Evolutionary conservation across 768 basidiomycete species (phyloP).

Genomic region (Dictyophora rubrovolvata): DNA sequence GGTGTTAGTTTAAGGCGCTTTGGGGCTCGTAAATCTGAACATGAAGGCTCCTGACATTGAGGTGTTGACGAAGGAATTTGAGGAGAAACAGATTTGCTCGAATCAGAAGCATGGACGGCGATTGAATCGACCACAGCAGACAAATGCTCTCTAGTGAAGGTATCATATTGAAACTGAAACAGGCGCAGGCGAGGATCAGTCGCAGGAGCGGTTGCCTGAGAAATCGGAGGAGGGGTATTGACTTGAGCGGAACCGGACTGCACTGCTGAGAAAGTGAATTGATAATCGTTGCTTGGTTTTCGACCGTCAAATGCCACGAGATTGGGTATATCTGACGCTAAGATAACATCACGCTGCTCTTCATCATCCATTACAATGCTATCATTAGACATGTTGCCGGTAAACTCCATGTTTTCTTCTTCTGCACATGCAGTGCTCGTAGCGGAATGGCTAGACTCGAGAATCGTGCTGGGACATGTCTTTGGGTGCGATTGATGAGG

Average conservation of each 20-base stretch:
- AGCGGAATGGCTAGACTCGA: background rate
- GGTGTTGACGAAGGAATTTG: conserved; percentile 30
- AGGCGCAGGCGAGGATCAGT: conserved; percentile 74
- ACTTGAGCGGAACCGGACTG: conserved; percentile 14
- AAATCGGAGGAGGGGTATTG: conserved; percentile 15
- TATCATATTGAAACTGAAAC: conserved; percentile 94
- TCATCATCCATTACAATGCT: conserved; percentile 5
- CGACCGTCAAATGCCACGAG: conserved; percentile 30
- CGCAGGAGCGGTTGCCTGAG: conserved; percentile 18
- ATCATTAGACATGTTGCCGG: background rate
- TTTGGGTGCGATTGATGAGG: conserved; percentile 32
- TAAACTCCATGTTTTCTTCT: background rate
- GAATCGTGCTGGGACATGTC: conserved; percentile 8
- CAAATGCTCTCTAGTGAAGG: conserved; percentile 88
- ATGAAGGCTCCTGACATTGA: conserved; percentile 37
- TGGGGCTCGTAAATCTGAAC: conserved; percentile 48
- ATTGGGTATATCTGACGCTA: conserved; percentile 42
- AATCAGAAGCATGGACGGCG: conserved; percentile 58
- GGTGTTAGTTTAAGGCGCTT: conserved; percentile 78
- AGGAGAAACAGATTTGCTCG: conserved; percentile 25
- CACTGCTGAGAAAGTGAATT: conserved; percentile 71
- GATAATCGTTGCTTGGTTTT: conserved; percentile 40
- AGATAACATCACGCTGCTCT: conserved; percentile 29
- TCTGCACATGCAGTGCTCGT: background rate
- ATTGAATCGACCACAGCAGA: conserved; percentile 93